Evolutionary conservation across 805 yeast genomes (phyloP), one percentile per base, ranked within the genome.

Genomic region (Groenewaldozyma salmanticensis): DNA sequence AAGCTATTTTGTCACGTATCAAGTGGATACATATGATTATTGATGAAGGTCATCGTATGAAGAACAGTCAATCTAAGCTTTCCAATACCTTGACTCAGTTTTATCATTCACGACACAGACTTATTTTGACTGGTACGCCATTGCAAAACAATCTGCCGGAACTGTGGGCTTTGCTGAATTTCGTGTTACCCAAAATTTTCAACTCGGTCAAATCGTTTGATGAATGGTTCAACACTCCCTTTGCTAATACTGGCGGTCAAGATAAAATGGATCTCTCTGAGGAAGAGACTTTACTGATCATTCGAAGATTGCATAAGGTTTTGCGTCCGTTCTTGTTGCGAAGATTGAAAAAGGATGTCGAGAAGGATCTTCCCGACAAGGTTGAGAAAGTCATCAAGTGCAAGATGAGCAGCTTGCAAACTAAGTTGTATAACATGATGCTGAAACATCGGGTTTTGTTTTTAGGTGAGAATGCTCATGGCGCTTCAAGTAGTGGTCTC

Each of bases 21-120:
- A 78, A 76, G 53, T 90, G 97, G 97, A 81, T 82, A 38, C 96
- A 92, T 63, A 90, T 90, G 96, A 87, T 90, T 48, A 90, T 90
- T 46, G 98, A 90, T 66, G 98, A 90, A 68, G 98, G 98, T 58
- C 98, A 90, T 59, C 78, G 98, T 62, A 86, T 90, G 96, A 90
- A 90, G 63, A 90, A 90, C 63, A 69, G 95, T 0, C 80, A 81
- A 53, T 86, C 96, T 5, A 90, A 90, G 60, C 68, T 90, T 43
- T 83, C 95, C 1, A 75, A 68, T 47, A 92, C 97, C 1, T 72
- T 90, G 54, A 80, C 88, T 1, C 81, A 81, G 47, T 79, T 72
- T 57, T 90, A 90, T 56, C 88, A 80, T 52, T 76, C 95, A 37
- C 85, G 81, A 52, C 80, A 86, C 62, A 70, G 98, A 54, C 72